Base-by-base conservation (phyloP, 2,329 filamentous ascomycete species). In the Fusarium sp. region DNA sequence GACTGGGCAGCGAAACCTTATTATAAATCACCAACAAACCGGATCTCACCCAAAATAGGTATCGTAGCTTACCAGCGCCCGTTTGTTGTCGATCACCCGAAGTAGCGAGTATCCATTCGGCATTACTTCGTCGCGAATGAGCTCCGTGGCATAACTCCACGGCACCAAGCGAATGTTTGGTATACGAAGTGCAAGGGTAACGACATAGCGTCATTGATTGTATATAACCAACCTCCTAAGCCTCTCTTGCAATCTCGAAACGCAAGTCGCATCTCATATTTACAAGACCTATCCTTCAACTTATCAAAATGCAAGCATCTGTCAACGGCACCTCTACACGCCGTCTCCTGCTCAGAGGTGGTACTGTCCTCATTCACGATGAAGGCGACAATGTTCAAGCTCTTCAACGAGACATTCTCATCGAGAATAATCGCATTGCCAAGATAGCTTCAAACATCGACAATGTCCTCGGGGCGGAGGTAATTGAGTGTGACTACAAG, bases 281-380 rank as follows among this genome's bases (percentile, higher is more conserved):
- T 15, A 4, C 9, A 20, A 18, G 4, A 18, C 9, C 12, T 7
- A 38, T 11, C 3, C 18, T n/a, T 7, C 9, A 12, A 34, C 6
- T 29, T 8, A 24, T 9, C n/a, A 34, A 5, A 13, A 63, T 63
- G 58, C 16, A 10, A 34, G 8, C 58, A 15, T 11, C 47, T 12
- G 22, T 27, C 2, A 10, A 6, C 20, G 10, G 8, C 5, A 9
- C 22, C 15, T 13, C 57, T 15, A 8, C 30, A 8, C 43, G 29
- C 2, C 48, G 27, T 5, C 25, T 63, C 6, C 3, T 63, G 0
- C 40, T 69, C 3, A 58, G 44, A 25, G 67, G 67, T 16, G 67
- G 67, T 6, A 71, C 38, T 6, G 58, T 69, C 27, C 68, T 71
- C n/a, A 18, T 69, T 2, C 68, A 71, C 3, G 55, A 29, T 13